Evolutionary conservation across 768 basidiomycete species (phyloP).

Genomic region (Termitomyces sp.): DNA sequence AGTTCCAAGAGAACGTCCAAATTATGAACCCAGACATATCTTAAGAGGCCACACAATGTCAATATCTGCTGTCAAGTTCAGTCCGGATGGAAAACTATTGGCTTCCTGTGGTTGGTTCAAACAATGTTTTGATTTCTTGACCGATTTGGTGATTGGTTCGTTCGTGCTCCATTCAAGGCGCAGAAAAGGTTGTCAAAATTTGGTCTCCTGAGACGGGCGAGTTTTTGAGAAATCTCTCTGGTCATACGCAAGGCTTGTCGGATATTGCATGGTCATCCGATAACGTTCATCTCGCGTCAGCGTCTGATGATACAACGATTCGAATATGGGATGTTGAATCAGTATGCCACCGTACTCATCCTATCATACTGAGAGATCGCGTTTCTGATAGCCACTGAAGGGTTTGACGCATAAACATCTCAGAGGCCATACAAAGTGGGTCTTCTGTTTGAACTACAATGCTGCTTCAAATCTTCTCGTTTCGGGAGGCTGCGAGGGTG

Average conservation of each 20-base stretch:
- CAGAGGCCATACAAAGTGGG: conserved; percentile 79
- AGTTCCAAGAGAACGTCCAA: conserved; percentile 43
- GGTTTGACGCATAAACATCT: conserved; percentile 67
- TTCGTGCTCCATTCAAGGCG: conserved; percentile 37
- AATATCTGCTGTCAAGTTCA: conserved; percentile 88
- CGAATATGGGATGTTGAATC: conserved; percentile 86
- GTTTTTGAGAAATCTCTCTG: conserved; percentile 65
- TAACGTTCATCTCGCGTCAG: conserved; percentile 78
- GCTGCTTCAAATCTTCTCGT: conserved; percentile 83
- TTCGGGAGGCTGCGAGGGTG: conserved; percentile 90
- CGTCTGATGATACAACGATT: conserved; percentile 87
- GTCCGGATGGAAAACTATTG: conserved; percentile 77
- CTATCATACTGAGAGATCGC: not conserved
- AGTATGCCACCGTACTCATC: conserved; percentile 32
- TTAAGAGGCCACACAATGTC: conserved; percentile 76
- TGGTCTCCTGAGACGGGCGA: conserved; percentile 81
- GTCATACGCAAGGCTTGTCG: conserved; percentile 80
- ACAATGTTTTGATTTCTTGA: conserved; percentile 10
- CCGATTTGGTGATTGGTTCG: conserved; percentile 4
- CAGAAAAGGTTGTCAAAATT: conserved; percentile 73
- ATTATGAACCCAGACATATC: conserved; percentile 63
- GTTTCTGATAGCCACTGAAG: conserved; percentile 27
- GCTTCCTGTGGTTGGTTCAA: conserved; percentile 77
- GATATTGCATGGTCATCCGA: conserved; percentile 89
- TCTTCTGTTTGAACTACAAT: conserved; percentile 92